Base-by-base conservation (phyloP, 805 yeast genomes). In the Cyberlindnera euphorbiae region DNA sequence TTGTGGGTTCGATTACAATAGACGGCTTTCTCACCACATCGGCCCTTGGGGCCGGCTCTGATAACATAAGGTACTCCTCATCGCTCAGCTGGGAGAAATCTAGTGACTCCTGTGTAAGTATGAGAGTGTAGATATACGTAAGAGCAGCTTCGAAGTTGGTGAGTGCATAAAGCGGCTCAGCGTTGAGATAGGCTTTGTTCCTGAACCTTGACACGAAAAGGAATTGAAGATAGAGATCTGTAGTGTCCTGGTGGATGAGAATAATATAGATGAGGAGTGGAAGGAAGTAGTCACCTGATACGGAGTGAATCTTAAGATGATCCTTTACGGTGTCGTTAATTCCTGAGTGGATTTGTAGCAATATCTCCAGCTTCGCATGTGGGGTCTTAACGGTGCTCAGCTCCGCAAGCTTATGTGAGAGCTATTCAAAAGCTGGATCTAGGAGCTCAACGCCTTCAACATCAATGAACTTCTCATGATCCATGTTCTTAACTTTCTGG, bases 81-180 rank as follows among this genome's bases (percentile, higher is more conserved):
- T 38, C 36, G 4, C 38, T 18, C 7, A 47, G 30, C 13, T 30
- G 28, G 13, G 42, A 24, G 17, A 35, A 26, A 17, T 38, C 41
- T 11, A 41, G 22, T 6, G 45, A 36, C 22, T 36, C 44, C 14
- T 27, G 36, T 9, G 38, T 38, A 6, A 47, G 28, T 4, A 46
- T 39, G 10, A 49, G 31, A 3, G 42, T 23, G 17, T 42, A 40
- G 1, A 42, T 37, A 19, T 41, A 53, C 22, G 44, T 38, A 28
- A 53, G 38, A 9, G 57, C 42, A 9, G 58, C 58, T 32, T 53
- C 58, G 10, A 47, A 26, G 34, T 53, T 53, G 4, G 57, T 53
- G 12, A 53, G 34, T 17, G 52, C 47, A 33, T 49, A 53, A 1
- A 47, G 29, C 3, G 46, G 38, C n/a, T 52, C 47, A 9, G 43